phyloP scores from a whole-genome alignment of 176 grass and related monocot genomes.

The Aegilops speltoides region DNA sequence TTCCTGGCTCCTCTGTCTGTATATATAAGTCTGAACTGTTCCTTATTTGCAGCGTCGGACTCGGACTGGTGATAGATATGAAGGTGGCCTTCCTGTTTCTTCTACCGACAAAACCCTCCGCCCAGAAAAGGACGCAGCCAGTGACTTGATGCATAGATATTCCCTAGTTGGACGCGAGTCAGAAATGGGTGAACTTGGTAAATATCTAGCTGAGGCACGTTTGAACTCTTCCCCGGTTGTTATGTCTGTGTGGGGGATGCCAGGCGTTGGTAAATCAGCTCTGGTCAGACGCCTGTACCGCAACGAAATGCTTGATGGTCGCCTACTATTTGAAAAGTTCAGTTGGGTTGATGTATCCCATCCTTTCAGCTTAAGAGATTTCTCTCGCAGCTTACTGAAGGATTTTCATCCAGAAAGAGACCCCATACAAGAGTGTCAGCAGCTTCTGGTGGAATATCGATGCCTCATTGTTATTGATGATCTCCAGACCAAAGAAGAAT shows the following conservation, averaged over 20 bases:
- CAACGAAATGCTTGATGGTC: rapidly evolving
- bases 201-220: not conserved
- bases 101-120: too few relatives aligned
- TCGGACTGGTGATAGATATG: not conserved
- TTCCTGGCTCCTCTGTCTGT: too few relatives aligned
- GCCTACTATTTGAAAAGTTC: not conserved
- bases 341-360: slow-evolving; percentile 1
- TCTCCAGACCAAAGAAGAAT: not conserved
- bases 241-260: slow-evolving; percentile 26
- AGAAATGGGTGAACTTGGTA: not conserved
- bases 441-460: not conserved
- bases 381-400: not conserved
- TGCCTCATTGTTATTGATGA: slow-evolving; percentile 7
- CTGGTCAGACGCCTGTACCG: not conserved
- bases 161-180: not conserved
- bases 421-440: not conserved
- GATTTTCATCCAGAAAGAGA: not conserved
- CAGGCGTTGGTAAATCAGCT: slow-evolving; percentile 17
- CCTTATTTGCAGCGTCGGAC: not conserved
- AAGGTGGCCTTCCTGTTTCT: not conserved
- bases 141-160: not conserved
- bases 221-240: not conserved
- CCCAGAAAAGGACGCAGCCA: not conserved
- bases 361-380: not conserved
- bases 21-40: not conserved